Base-by-base conservation (phyloP, 2,329 filamentous ascomycete species). In the Colletotrichum sp. region DNA sequence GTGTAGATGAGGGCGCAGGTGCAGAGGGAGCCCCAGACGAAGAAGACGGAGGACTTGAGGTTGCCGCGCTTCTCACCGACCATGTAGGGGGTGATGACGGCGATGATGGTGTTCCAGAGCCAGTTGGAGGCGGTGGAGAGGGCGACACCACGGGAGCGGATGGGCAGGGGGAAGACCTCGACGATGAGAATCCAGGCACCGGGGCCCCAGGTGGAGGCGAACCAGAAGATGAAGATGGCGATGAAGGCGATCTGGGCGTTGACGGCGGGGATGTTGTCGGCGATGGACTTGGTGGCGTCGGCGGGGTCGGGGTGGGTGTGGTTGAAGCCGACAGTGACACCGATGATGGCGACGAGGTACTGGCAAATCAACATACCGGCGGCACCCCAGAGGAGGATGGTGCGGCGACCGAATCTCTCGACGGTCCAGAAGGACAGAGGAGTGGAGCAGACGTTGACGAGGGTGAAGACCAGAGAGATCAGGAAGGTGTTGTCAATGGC, bases 181-280 rank as follows among this genome's bases (percentile, higher is more conserved):
- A 95, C 95, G 81, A 97, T 96, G 80, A 98, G 91, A 70, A 94
- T 92, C 94, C 94, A 96, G 69, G 94, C 91, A 66, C 92, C 93
- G 8, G 95, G 95, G 69, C 95, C 95, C 95, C 95, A 98, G 78
- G 95, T 98, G 74, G 91, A 93, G 76, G 95, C 95, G 84, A 98
- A 98, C 90, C 94, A 96, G 90, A 95, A 96, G 89, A 98, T 96
- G 90, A 96, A 97, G 88, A 98, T 93, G 87, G 93, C 94, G 82
- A 97, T 97, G 88, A 98, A 97, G 77, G 94, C 92, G 79, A 98
- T 95, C 89, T 96, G 93, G 66, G 94, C 92, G 79, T 91, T 89
- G 80, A 91, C 89, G 38, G 92, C 93, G 4, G 87, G 78, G 76
- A 89, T 85, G 84, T 93, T 91, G 86, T 90, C 68, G 81, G 88